Conservation (phyloP, 169 alveolate species). For the Cryptosporidium ubiquitum region DNA sequence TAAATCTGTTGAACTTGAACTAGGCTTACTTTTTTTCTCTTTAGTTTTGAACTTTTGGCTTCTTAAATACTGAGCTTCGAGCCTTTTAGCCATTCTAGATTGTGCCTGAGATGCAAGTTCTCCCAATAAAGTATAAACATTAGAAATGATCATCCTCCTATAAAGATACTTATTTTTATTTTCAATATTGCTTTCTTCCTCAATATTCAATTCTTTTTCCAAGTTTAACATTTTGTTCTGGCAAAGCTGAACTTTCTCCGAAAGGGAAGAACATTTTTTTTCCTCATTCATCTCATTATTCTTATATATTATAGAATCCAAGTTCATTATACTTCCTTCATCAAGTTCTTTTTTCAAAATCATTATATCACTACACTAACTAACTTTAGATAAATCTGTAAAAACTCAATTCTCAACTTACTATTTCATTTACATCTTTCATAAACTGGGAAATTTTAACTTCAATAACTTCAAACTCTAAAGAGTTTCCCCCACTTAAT, state of each 20-base stretch:
- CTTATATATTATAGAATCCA: not conserved
- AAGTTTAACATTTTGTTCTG: slow-evolving; percentile 34
- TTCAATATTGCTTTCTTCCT: not conserved
- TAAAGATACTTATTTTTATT: not conserved
- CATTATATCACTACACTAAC: slow-evolving; percentile 38
- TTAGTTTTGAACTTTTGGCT: slow-evolving; percentile 26
- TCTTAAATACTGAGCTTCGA: slow-evolving; percentile 29
- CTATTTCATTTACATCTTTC: slow-evolving; percentile 27
- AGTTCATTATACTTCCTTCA: slow-evolving; percentile 13
- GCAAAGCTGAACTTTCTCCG: slow-evolving; percentile 42
- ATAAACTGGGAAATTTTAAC: slow-evolving; percentile 18
- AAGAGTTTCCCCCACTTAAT: not conserved
- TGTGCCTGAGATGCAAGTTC: slow-evolving; percentile 57
- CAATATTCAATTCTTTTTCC: not conserved
- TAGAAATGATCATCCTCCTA: slow-evolving; percentile 24
- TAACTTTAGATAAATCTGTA: not conserved
- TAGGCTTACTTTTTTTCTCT: not conserved
- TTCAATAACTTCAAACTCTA: not conserved
- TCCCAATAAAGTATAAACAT: slow-evolving; percentile 50
- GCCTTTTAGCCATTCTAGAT: slow-evolving; percentile 15
- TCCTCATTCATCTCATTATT: not conserved
- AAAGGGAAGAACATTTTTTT: not conserved
- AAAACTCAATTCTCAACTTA: not conserved
- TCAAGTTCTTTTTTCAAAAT: slow-evolving; percentile 26
- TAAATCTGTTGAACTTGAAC: not conserved